A percentile compares a stretch with the other conserved stretches of the same genome.
Conservation (phyloP, 2,329 filamentous ascomycete species). For the Alternaria arbusti region DNA sequence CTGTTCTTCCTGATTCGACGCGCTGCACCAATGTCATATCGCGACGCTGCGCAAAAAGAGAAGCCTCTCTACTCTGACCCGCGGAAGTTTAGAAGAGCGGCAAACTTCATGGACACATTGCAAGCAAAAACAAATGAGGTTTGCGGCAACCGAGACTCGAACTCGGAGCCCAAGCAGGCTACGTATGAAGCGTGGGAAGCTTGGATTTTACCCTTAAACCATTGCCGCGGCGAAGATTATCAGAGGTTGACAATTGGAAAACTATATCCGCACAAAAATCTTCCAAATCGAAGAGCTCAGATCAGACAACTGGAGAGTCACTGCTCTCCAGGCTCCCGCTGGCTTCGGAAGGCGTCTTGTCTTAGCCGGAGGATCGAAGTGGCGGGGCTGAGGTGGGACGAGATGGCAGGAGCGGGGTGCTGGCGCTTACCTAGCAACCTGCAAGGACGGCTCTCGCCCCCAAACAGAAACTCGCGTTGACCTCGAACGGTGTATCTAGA, state of each 20-base stretch:
- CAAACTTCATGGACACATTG: too few species aligned
- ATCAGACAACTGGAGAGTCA: too few species aligned
- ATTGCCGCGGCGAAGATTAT: conserved; percentile 19
- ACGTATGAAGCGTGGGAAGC: conserved; percentile 31
- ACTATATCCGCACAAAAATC: too few species aligned
- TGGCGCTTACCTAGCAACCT: not conserved
- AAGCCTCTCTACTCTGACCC: not conserved
- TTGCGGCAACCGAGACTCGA: conserved; percentile 35
- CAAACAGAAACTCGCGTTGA: too few species aligned
- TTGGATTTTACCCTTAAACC: conserved; percentile 43
- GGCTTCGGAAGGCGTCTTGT: too few species aligned
- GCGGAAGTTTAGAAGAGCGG: not conserved
- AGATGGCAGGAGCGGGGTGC: conserved; percentile 1
- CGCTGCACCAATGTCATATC: not conserved
- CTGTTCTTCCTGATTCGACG: not conserved
- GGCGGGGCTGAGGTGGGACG: conserved; percentile 1
- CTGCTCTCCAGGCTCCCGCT: too few species aligned
- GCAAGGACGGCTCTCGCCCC: too few species aligned
- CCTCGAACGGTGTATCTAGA: too few species aligned
- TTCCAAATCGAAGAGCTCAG: too few species aligned
- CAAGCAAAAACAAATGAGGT: not conserved
- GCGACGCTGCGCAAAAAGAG: not conserved
- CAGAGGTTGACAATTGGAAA: too few species aligned
- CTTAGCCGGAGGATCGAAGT: not conserved
- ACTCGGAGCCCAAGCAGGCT: conserved; percentile 33